Conservation (phyloP, 352 stramenopile genomes). For the Phytopythium oedochilum region DNA sequence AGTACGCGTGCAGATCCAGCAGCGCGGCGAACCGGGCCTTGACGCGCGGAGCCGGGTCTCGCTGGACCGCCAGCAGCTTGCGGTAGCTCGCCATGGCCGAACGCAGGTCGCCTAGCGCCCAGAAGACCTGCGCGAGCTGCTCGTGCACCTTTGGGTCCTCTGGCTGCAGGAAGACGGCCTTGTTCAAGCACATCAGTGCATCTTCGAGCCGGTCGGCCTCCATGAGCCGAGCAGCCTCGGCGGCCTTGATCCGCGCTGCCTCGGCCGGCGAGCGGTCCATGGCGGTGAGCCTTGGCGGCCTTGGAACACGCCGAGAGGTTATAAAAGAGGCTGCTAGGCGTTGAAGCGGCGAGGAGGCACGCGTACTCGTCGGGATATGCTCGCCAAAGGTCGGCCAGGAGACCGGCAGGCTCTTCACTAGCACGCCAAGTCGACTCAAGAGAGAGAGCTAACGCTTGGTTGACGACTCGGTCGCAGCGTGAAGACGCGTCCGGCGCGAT, state of each 20-base stretch:
- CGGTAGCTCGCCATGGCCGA: slow-evolving; percentile 78
- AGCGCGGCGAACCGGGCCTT: slow-evolving; percentile 74
- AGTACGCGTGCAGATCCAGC: slow-evolving; percentile 69
- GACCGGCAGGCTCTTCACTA: no score
- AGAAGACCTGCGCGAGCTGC: slow-evolving; percentile 68
- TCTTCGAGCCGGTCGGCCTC: slow-evolving; percentile 30
- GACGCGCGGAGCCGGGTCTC: slow-evolving; percentile 51
- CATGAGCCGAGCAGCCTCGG: slow-evolving; percentile 36
- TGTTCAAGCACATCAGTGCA: slow-evolving; percentile 57
- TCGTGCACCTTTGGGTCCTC: slow-evolving; percentile 47
- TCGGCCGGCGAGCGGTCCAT: slow-evolving; percentile 45
- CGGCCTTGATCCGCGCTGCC: slow-evolving; percentile 37
- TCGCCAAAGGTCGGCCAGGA: no score
- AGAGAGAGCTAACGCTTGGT: not conserved
- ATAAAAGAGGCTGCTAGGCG: not conserved
- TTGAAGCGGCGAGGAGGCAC: not conserved
- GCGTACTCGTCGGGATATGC: not conserved
- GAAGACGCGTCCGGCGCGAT: slow-evolving; percentile 30
- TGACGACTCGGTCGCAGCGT: no score
- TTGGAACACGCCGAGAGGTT: not conserved
- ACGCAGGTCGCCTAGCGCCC: slow-evolving; percentile 70
- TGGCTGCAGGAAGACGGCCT: slow-evolving; percentile 70
- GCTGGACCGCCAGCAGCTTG: slow-evolving; percentile 60
- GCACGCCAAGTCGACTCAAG: no score
- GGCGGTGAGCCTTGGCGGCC: no score